These are phyloP conservation scores for Elaeis guineensis DNA, from an alignment of 176 grass and related monocot genomes.

Conservation along the genomic window DNA sequence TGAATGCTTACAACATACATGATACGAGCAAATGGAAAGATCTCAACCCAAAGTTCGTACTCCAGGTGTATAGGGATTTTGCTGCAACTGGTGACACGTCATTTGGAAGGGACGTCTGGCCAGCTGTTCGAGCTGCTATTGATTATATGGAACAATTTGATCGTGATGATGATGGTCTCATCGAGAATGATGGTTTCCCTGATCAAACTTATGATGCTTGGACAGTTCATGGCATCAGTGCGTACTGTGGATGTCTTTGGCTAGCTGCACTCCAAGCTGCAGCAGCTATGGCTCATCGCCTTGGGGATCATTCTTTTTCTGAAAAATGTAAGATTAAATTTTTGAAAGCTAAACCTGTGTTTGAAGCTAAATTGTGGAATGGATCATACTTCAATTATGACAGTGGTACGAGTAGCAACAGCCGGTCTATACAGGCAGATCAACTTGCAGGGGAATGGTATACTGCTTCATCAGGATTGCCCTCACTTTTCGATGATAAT, in stretches of 20 bases:
- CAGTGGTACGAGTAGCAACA: constrained; percentile 60
- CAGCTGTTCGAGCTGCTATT: constrained; percentile 75
- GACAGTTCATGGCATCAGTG: constrained; percentile 84
- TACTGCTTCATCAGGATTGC: constrained; percentile 66
- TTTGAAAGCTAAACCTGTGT: constrained; percentile 62
- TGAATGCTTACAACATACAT: constrained; percentile 99
- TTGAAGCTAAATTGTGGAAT: constrained; percentile 88
- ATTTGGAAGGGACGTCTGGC: constrained; percentile 94
- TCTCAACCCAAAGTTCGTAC: constrained; percentile 89
- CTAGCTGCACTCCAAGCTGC: constrained; percentile 85
- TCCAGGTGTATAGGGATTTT: constrained; percentile 95
- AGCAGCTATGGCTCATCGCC: constrained; percentile 58
- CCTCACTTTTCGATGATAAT: constrained; percentile 60
- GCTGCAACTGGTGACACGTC: constrained; percentile 57
- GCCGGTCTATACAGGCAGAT: constrained; percentile 84
- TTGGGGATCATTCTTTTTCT: constrained; percentile 60
- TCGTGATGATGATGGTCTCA: constrained; percentile 65
- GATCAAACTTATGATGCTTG: constrained; percentile 98
- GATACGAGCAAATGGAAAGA: constrained; percentile 99
- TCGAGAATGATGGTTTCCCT: constrained; percentile 96
- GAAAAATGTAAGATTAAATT: constrained; percentile 85
- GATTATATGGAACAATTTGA: constrained; percentile 97
- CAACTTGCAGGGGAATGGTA: constrained; percentile 96
- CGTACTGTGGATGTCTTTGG: constrained; percentile 93
- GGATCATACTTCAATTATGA: constrained; percentile 94